Conservation (phyloP, 805 yeast species). For the Ogataea ramenticola region DNA sequence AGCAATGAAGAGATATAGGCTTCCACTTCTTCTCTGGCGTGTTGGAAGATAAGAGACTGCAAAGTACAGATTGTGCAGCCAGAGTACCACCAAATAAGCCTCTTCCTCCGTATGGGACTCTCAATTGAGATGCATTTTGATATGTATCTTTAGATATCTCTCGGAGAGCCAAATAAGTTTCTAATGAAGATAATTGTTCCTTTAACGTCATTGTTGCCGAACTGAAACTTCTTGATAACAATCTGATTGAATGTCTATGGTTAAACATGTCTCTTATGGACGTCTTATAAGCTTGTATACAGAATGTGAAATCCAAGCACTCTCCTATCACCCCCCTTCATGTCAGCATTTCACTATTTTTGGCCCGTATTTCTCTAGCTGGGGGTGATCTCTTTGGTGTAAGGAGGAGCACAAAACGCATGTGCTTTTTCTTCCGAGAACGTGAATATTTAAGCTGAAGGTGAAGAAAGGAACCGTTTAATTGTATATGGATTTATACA, state of each 20-base stretch:
- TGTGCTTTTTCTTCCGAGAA: too few relatives aligned
- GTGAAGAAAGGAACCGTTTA: too few relatives aligned
- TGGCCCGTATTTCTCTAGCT: too few relatives aligned
- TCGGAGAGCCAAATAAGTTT: conserved; percentile 16
- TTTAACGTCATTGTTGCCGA: background rate
- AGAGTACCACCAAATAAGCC: conserved; percentile 70
- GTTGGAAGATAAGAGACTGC: conserved; percentile 48
- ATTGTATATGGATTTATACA: too few relatives aligned
- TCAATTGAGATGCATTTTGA: conserved; percentile 18
- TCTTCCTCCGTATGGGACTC: conserved; percentile 45
- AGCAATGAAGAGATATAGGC: conserved; percentile 58
- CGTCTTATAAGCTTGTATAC: too few relatives aligned
- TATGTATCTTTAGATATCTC: conserved; percentile 14
- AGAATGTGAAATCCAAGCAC: too few relatives aligned
- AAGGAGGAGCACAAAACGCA: too few relatives aligned
- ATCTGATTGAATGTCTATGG: background rate
- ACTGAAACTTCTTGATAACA: background rate
- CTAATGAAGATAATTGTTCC: conserved; percentile 7
- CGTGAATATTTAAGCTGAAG: too few relatives aligned
- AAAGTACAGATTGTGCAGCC: conserved; percentile 58
- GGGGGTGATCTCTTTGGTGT: too few relatives aligned
- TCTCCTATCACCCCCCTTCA: too few relatives aligned
- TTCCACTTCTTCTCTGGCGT: conserved; percentile 25
- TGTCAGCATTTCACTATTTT: too few relatives aligned
- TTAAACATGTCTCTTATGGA: background rate